Conservation (phyloP, 1,139 yeast species). For the Candida gigantensis region DNA sequence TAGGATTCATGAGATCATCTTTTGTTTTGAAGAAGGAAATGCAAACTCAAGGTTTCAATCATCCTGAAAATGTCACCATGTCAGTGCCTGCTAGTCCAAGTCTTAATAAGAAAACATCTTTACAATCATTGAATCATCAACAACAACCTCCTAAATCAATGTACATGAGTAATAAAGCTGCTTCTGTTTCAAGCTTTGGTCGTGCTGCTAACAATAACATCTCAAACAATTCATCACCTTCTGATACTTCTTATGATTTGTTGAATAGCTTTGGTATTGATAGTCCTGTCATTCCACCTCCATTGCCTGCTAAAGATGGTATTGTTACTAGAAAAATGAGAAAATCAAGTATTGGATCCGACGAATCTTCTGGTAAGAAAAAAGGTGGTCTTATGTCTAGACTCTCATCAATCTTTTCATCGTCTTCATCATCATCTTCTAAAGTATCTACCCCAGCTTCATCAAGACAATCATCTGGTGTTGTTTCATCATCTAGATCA, state of each 20-base stretch:
- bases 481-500: constrained; percentile 7
- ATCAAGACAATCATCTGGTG: constrained; percentile 7
- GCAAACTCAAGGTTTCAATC: constrained; percentile 27
- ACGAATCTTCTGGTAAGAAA: constrained; percentile 20
- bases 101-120: constrained; percentile 5
- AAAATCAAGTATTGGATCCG: neutral
- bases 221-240: constrained; percentile 9
- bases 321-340: neutral
- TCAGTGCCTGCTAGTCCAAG: constrained; percentile 11
- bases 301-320: constrained; percentile 6
- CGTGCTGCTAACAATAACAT: neutral
- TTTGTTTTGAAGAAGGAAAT: constrained; percentile 39
- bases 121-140: constrained; percentile 3
- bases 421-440: constrained; percentile 14
- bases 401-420: constrained; percentile 27
- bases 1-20: constrained; percentile 44
- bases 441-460: constrained; percentile 8
- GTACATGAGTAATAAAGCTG: constrained; percentile 6
- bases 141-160: constrained; percentile 5
- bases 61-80: constrained; percentile 33
- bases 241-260: constrained; percentile 18
- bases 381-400: constrained; percentile 30
- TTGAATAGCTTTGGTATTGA: constrained; percentile 21
- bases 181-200: constrained; percentile 9
- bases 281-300: constrained; percentile 4